Conservation (phyloP, 2,329 filamentous ascomycete species). For the Penicillium hesseltinei region DNA sequence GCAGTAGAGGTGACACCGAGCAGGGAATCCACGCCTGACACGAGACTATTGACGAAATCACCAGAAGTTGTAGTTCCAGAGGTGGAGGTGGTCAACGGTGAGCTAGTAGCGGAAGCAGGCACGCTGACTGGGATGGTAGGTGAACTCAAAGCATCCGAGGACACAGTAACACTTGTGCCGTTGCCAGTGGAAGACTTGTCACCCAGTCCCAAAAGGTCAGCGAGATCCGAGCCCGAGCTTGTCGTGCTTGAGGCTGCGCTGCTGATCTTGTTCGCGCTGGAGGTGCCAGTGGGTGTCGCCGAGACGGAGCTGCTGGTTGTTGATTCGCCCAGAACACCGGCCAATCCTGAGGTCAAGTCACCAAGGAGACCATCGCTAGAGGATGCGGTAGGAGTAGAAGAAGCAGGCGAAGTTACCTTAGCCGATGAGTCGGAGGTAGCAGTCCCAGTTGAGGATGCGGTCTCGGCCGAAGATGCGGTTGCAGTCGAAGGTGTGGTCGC, state of each 20-base stretch:
- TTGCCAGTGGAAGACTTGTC: constrained; percentile 8
- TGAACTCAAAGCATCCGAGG: constrained; percentile 3
- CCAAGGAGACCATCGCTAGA: constrained; percentile 10
- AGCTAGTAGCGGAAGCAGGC: constrained; percentile 19
- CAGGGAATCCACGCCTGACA: constrained; percentile 12
- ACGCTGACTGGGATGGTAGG: constrained; percentile 31
- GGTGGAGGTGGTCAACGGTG: not conserved
- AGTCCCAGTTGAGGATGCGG: not conserved
- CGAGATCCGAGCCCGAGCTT: constrained; percentile 4
- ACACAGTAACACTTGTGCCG: constrained; percentile 1
- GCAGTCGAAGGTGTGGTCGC: not conserved
- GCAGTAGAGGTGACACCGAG: constrained; percentile 13
- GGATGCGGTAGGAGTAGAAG: not conserved
- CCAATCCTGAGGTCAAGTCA: constrained; percentile 5
- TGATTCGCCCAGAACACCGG: not conserved
- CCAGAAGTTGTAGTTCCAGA: not conserved
- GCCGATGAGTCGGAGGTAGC: not conserved
- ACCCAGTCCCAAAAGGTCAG: constrained; percentile 5
- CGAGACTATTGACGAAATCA: constrained; percentile 10
- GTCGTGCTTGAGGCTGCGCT: not conserved
- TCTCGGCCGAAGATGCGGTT: not conserved
- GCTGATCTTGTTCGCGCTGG: not conserved
- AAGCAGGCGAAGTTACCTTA: not conserved
- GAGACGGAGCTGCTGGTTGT: not conserved
- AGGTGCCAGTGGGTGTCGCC: not conserved